Evolutionary conservation across 306 rosid species (phyloP).

Genomic region (Lagenaria siceraria): DNA sequence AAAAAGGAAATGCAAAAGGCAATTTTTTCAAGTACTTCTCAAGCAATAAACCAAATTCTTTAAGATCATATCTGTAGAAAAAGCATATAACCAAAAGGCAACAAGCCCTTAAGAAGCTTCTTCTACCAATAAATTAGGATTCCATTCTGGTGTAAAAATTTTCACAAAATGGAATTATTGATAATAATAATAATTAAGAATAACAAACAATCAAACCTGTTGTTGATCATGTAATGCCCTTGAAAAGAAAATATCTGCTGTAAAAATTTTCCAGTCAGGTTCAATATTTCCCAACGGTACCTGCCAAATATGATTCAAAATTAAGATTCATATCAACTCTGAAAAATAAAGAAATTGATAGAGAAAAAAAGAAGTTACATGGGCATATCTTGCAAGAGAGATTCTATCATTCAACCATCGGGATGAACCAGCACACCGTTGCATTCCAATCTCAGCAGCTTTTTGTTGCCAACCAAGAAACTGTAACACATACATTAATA

Average conservation of each 20-base stretch:
- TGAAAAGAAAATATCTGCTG: slow-evolving; percentile 77
- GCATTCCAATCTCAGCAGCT: slow-evolving; percentile 89
- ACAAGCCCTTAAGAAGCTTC: too few species aligned
- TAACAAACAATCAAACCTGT: slow-evolving; percentile 37
- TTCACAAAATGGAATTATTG: background rate
- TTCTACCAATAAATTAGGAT: too few species aligned
- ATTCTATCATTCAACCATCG: slow-evolving; percentile 81
- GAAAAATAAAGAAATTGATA: slow-evolving; percentile 1
- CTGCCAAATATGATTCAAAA: slow-evolving; percentile 35
- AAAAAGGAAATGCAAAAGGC: background rate
- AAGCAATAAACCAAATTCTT: background rate
- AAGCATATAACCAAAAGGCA: background rate
- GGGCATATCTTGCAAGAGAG: slow-evolving; percentile 88
- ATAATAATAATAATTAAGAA: background rate
- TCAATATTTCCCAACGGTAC: slow-evolving; percentile 90
- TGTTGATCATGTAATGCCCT: slow-evolving; percentile 81
- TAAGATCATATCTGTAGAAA: background rate
- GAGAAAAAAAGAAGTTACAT: slow-evolving; percentile 26
- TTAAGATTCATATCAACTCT: slow-evolving; percentile 10
- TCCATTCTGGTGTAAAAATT: too few species aligned
- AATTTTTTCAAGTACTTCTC: background rate
- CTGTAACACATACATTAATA: slow-evolving; percentile 26
- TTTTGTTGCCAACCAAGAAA: slow-evolving; percentile 98
- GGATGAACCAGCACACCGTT: slow-evolving; percentile 83
- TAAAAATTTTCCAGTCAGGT: slow-evolving; percentile 72